phyloP scores from a whole-genome alignment of 2,329 filamentous ascomycete species.

The Curvularia eragrostidis region DNA sequence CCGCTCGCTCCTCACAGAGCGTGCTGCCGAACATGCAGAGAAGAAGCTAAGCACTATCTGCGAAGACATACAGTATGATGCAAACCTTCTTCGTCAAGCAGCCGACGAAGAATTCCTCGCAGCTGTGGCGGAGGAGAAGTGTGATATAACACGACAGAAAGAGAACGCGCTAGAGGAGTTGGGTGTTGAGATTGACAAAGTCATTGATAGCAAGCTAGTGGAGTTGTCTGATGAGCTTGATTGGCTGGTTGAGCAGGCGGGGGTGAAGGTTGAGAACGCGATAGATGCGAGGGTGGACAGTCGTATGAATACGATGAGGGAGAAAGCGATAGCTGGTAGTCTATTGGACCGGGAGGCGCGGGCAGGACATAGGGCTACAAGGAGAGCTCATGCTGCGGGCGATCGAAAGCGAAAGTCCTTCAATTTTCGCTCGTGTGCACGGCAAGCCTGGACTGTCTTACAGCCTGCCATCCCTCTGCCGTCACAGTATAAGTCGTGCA shows the following conservation, averaged over 20 bases:
- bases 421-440: background rate
- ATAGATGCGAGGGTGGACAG: conserved; percentile 1
- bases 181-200: conserved; percentile 5
- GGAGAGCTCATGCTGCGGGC: conserved; percentile 4
- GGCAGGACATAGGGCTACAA: background rate
- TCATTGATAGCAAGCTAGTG: background rate
- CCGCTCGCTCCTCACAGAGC: background rate
- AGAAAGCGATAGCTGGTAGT: background rate
- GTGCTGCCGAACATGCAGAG: background rate
- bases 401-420: conserved; percentile 5
- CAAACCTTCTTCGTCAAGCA: conserved; percentile 2
- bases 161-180: conserved; percentile 5
- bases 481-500: too few species aligned
- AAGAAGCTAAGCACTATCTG: conserved; percentile 1
- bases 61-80: background rate
- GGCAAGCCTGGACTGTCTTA: too few species aligned
- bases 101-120: conserved; percentile 5
- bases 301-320: background rate
- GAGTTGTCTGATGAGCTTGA: background rate
- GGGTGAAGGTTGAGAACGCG: background rate
- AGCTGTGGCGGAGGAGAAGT: conserved; percentile 2
- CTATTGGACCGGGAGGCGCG: background rate
- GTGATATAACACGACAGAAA: conserved; percentile 1
- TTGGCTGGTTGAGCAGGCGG: background rate
- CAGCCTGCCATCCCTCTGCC: too few species aligned